Evolutionary conservation across 768 basidiomycete genomes (phyloP).

Genomic region (Leccinellum rugosiceps): DNA sequence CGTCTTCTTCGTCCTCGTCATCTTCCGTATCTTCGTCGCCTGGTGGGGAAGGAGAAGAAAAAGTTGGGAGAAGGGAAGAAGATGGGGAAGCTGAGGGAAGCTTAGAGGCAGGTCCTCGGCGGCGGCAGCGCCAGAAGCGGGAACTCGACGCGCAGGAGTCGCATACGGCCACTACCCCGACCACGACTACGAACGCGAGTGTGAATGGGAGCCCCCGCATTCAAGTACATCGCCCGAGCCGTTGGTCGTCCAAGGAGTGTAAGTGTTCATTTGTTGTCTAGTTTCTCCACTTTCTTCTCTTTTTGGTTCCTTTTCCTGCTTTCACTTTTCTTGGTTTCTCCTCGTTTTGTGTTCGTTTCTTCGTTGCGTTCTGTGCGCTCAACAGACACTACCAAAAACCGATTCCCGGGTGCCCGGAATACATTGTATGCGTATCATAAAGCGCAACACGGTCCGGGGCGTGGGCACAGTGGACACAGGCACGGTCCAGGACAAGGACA

Average conservation of each 20-base stretch:
- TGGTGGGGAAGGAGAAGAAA: slow-evolving; percentile 12
- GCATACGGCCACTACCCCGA: neutral
- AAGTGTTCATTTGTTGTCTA: neutral
- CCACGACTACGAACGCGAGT: neutral
- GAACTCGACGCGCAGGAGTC: slow-evolving; percentile 9
- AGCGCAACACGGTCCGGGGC: slow-evolving; percentile 3
- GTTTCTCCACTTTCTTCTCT: neutral
- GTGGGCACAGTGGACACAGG: neutral
- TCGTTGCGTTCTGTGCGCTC: neutral
- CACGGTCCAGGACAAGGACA: neutral
- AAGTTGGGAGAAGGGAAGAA: neutral
- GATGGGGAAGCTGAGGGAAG: neutral
- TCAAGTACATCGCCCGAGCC: neutral
- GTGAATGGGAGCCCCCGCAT: neutral
- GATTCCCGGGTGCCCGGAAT: neutral
- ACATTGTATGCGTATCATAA: neutral
- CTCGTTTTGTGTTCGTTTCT: neutral
- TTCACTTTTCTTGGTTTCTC: neutral
- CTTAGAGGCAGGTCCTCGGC: slow-evolving; percentile 5
- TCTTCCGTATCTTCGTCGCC: slow-evolving; percentile 5
- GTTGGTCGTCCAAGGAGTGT: slow-evolving; percentile 14
- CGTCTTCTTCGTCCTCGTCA: slow-evolving; percentile 4
- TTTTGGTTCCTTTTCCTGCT: neutral
- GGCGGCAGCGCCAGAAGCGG: slow-evolving; percentile 19
- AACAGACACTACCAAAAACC: neutral